Conservation (phyloP, 176 grass and related monocot genomes). For the Phragmites australis region DNA sequence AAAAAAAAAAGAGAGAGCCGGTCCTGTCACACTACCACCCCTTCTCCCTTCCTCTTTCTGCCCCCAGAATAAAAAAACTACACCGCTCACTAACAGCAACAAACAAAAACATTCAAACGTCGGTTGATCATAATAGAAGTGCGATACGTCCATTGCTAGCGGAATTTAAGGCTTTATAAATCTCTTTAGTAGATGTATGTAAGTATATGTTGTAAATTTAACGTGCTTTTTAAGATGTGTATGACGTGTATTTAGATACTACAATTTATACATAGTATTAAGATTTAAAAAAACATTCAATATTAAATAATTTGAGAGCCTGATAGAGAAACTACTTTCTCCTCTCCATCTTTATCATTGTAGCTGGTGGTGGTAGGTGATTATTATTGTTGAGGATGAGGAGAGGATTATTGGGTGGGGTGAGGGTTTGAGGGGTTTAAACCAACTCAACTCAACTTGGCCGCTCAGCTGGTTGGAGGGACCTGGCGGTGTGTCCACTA, state of each 20-base stretch:
- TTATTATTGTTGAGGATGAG: conserved; percentile 7
- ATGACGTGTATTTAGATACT: no score
- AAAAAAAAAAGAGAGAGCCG: not conserved
- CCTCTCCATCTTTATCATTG: conserved; percentile 22
- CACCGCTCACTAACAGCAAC: conserved; percentile 43
- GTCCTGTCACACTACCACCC: not conserved
- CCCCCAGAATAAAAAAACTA: conserved; percentile 1
- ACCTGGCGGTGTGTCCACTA: conserved; percentile 48
- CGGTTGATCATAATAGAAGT: no score
- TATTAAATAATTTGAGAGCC: conserved; percentile 21
- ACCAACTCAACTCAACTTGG: conserved; percentile 26
- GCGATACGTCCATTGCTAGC: no score
- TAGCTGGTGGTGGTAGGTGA: conserved; percentile 21
- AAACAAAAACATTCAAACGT: conserved; percentile 39
- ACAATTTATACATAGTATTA: no score
- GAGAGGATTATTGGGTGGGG: conserved; percentile 49
- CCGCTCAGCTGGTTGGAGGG: conserved; percentile 13
- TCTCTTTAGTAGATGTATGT: no score
- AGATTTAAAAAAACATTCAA: conserved; percentile 38
- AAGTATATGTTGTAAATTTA: no score
- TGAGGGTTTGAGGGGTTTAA: conserved; percentile 42
- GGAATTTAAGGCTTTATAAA: no score
- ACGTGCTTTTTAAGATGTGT: no score
- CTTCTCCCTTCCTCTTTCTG: not conserved
- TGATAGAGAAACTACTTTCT: conserved; percentile 7